Percentiles rank a stretch among this genome's conserved stretches.
Evolutionary conservation across 768 basidiomycete genomes (phyloP).

Genomic region (Agrocybe praecox): DNA sequence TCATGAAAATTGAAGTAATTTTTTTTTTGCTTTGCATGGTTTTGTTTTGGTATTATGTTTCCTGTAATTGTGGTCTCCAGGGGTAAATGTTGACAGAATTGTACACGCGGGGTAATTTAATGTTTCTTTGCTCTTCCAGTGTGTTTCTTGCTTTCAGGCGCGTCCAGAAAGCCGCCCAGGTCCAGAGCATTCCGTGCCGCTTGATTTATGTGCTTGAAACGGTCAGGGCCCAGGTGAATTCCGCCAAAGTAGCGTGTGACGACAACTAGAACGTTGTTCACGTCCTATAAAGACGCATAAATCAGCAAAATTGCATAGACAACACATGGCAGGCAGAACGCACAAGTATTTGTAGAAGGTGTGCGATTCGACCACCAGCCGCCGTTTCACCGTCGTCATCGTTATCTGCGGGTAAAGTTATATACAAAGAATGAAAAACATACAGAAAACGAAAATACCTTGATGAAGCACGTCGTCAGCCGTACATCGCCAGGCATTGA

Average conservation of each 20-base stretch:
- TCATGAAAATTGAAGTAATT: not conserved
- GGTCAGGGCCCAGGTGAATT: constrained; percentile 85
- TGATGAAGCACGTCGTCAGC: constrained; percentile 70
- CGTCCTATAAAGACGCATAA: too few relatives aligned
- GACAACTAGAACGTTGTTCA: constrained; percentile 83
- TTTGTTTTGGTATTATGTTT: not conserved
- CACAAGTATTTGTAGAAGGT: constrained; percentile 87
- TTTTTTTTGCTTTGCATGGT: not conserved
- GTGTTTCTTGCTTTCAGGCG: constrained; percentile 30
- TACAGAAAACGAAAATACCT: constrained; percentile 42
- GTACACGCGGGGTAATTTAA: not conserved
- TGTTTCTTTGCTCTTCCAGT: constrained; percentile 28
- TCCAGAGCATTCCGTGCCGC: constrained; percentile 92
- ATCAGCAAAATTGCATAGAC: too few relatives aligned
- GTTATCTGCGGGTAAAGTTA: constrained; percentile 60
- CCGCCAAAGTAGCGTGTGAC: constrained; percentile 97
- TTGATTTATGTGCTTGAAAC: constrained; percentile 94
- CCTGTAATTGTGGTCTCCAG: not conserved
- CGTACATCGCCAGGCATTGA: constrained; percentile 83
- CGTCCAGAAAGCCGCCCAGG: constrained; percentile 81
- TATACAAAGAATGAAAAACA: not conserved
- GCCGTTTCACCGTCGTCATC: constrained; percentile 95
- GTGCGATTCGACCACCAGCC: constrained; percentile 88
- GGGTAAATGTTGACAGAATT: not conserved
- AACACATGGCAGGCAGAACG: constrained; percentile 18